phyloP scores from a whole-genome alignment of 768 basidiomycete genomes.

The Tulasnella sp. region DNA sequence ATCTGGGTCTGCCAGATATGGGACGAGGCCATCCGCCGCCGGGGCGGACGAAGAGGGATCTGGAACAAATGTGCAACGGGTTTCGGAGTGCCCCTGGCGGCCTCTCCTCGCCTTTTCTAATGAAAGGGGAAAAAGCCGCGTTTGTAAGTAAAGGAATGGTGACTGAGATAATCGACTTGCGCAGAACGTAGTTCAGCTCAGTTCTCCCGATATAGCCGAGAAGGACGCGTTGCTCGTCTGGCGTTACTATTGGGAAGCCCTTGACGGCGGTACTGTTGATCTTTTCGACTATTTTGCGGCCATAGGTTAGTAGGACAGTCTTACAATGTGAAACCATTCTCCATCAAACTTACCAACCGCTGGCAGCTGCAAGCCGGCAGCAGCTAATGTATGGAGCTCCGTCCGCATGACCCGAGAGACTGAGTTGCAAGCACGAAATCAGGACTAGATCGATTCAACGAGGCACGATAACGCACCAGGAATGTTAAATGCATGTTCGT shows the following conservation, averaged over 20 bases:
- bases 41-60: slow-evolving; percentile 20
- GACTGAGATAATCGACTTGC: slow-evolving; percentile 30
- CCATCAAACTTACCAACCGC: slow-evolving; percentile 55
- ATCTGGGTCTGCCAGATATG: slow-evolving; percentile 24
- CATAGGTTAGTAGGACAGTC: not conserved
- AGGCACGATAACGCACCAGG: slow-evolving; percentile 44
- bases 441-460: not conserved
- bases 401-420: slow-evolving; percentile 74
- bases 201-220: slow-evolving; percentile 82
- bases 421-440: not conserved
- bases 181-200: slow-evolving; percentile 76
- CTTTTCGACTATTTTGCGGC: slow-evolving; percentile 42
- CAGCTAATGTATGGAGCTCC: slow-evolving; percentile 60
- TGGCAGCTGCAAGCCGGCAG: slow-evolving; percentile 60
- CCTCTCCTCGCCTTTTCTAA: slow-evolving; percentile 58
- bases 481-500: slow-evolving; percentile 85
- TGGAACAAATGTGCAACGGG: slow-evolving; percentile 58
- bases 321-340: not conserved
- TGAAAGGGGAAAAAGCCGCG: not conserved
- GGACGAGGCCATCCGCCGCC: slow-evolving; percentile 34
- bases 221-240: slow-evolving; percentile 47
- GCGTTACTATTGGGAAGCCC: slow-evolving; percentile 81
- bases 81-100: slow-evolving; percentile 48
- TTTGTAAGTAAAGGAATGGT: not conserved
- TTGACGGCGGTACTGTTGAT: slow-evolving; percentile 66